A percentile compares a stretch with the other conserved stretches of the same genome.
Evolutionary conservation across 129 eudicot genomes (phyloP).

Genomic region (Scalesia atractyloides): DNA sequence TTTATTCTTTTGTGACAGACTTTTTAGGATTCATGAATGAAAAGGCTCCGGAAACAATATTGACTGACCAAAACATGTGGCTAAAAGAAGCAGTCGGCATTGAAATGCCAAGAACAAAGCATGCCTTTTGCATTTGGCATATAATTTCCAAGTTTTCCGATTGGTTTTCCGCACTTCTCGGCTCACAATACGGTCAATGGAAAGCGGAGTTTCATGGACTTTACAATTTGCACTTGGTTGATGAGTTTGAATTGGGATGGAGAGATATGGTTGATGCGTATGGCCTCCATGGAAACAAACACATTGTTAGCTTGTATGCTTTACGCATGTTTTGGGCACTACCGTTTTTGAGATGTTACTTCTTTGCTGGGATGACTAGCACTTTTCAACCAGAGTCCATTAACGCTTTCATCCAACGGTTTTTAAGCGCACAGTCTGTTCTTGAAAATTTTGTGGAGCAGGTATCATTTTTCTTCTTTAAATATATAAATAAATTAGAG

Average conservation of each 20-base stretch:
- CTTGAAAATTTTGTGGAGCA: constrained; percentile 68
- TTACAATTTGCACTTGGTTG: constrained; percentile 57
- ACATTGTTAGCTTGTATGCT: constrained; percentile 74
- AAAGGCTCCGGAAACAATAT: constrained; percentile 73
- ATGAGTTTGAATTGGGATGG: constrained; percentile 83
- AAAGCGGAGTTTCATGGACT: constrained; percentile 74
- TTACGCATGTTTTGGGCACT: constrained; percentile 77
- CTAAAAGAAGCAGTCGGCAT: constrained; percentile 77
- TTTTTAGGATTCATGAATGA: constrained; percentile 74
- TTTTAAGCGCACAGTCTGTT: constrained; percentile 67
- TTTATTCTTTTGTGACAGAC: constrained; percentile 48
- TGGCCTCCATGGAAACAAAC: constrained; percentile 76
- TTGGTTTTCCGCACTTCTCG: constrained; percentile 79
- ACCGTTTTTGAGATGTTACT: constrained; percentile 66
- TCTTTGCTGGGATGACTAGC: constrained; percentile 77
- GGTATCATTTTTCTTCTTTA: constrained; percentile 38
- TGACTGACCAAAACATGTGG: constrained; percentile 94
- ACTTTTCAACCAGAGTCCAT: constrained; percentile 64
- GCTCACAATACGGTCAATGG: constrained; percentile 75
- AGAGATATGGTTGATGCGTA: constrained; percentile 69
- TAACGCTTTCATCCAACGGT: constrained; percentile 66
- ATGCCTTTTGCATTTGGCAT: constrained; percentile 88
- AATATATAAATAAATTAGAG: neutral
- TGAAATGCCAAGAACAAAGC: constrained; percentile 76
- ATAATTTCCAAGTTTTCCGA: constrained; percentile 71